phyloP scores from a whole-genome alignment of 2,329 filamentous ascomycete species.

The Ophiostoma angusticollis region DNA sequence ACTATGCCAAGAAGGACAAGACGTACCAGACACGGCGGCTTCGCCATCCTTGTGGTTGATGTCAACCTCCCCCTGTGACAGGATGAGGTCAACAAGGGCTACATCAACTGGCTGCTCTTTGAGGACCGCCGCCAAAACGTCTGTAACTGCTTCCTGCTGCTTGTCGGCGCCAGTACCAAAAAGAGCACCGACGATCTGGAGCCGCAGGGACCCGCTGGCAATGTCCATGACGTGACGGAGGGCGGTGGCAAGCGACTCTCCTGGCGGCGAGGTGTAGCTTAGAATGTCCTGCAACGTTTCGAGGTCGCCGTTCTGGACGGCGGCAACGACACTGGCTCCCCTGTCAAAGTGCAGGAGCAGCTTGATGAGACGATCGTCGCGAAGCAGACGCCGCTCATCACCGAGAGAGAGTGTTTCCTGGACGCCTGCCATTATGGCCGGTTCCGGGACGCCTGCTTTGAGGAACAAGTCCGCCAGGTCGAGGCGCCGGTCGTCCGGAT shows the following conservation, averaged over 20 bases:
- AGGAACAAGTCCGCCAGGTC: conserved; percentile 38
- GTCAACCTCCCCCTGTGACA: conserved; percentile 39
- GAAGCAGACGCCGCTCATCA: conserved; percentile 30
- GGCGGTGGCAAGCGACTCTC: conserved; percentile 31
- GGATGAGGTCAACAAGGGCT: conserved; percentile 33
- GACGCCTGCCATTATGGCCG: conserved; percentile 35
- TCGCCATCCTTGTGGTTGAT: conserved; percentile 35
- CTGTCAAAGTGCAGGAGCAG: conserved; percentile 40
- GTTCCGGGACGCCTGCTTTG: conserved; percentile 32
- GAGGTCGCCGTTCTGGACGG: conserved; percentile 36
- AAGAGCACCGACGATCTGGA: conserved; percentile 34
- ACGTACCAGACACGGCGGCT: conserved; percentile 26
- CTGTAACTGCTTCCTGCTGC: conserved; percentile 25
- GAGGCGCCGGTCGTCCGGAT: conserved; percentile 30
- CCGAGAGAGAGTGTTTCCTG: conserved; percentile 42
- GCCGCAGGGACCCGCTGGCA: conserved; percentile 28
- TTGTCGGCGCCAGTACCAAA: conserved; percentile 29
- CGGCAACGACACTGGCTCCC: conserved; percentile 33
- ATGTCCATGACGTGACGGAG: conserved; percentile 35
- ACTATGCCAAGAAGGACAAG: conserved; percentile 10
- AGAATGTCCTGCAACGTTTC: conserved; percentile 33
- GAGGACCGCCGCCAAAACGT: conserved; percentile 32
- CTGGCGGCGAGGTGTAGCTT: conserved; percentile 30
- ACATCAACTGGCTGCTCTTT: conserved; percentile 35
- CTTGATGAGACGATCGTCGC: conserved; percentile 39